phyloP scores from a whole-genome alignment of 257 asterid genomes.

The Vinca minor region DNA sequence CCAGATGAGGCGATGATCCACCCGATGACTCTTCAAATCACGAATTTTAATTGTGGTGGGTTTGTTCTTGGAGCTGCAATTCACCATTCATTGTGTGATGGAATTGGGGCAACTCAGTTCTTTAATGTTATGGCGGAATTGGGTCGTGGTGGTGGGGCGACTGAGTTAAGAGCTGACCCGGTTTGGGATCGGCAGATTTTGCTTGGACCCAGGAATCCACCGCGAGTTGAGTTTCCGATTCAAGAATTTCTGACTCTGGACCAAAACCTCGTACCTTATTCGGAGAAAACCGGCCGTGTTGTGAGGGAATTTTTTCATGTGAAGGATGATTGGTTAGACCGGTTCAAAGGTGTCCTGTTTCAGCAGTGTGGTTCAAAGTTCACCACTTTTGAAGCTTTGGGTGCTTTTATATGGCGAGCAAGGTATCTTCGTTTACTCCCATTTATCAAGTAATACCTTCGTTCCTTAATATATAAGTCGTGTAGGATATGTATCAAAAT shows the following conservation, averaged over 20 bases:
- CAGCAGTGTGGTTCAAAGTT: constrained; percentile 46
- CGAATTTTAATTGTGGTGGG: constrained; percentile 63
- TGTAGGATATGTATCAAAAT: too few relatives aligned
- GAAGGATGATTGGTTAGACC: constrained; percentile 56
- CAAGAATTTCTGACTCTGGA: constrained; percentile 43
- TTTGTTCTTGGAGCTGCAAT: constrained; percentile 63
- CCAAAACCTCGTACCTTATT: constrained; percentile 26
- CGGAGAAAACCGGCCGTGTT: constrained; percentile 36
- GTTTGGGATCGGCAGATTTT: constrained; percentile 57
- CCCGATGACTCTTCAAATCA: constrained; percentile 56
- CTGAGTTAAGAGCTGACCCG: constrained; percentile 29
- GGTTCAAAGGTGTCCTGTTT: constrained; percentile 33
- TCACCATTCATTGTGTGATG: constrained; percentile 66
- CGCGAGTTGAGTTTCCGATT: constrained; percentile 44
- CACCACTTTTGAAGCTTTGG: constrained; percentile 80
- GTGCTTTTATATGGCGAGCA: constrained; percentile 75
- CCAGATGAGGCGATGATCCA: constrained; percentile 24
- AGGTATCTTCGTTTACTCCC: constrained; percentile 28
- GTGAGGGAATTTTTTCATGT: constrained; percentile 36
- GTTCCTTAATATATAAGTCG: too few relatives aligned
- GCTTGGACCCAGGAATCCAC: constrained; percentile 59
- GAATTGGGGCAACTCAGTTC: constrained; percentile 64
- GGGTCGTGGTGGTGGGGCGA: constrained; percentile 61
- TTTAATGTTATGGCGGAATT: constrained; percentile 67
- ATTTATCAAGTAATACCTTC: too few relatives aligned